Evolutionary conservation across 2,329 filamentous ascomycete genomes (phyloP).

Genomic region (Cladobotryum mycophilum): DNA sequence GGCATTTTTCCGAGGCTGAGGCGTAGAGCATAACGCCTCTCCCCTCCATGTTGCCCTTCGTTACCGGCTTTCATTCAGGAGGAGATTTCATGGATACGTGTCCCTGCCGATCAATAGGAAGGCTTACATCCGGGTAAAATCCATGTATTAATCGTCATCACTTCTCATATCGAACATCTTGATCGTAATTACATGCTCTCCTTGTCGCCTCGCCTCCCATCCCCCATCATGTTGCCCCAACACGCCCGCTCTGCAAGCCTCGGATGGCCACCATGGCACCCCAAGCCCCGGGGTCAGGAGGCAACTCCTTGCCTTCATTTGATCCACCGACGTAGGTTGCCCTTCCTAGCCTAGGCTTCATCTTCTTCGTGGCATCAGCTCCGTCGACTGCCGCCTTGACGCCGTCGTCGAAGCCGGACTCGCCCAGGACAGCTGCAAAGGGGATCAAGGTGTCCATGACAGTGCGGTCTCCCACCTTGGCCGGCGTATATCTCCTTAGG

Average conservation of each 20-base stretch:
- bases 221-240: slow-evolving; percentile 1
- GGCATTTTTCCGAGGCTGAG: no score
- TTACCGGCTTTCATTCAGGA: no score
- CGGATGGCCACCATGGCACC: slow-evolving; percentile 55
- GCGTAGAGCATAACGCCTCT: no score
- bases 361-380: slow-evolving; percentile 56
- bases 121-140: no score
- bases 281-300: slow-evolving; percentile 66
- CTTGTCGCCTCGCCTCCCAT: no score
- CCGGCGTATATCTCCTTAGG: slow-evolving; percentile 47
- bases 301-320: slow-evolving; percentile 43
- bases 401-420: slow-evolving; percentile 46
- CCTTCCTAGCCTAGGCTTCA: slow-evolving; percentile 59
- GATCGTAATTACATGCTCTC: background rate
- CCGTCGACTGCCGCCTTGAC: slow-evolving; percentile 54
- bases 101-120: no score
- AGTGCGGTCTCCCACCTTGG: slow-evolving; percentile 49
- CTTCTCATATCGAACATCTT: background rate
- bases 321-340: slow-evolving; percentile 61
- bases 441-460: slow-evolving; percentile 53
- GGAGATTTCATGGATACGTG: no score
- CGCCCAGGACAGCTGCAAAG: slow-evolving; percentile 42
- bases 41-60: no score
- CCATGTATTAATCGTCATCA: background rate
- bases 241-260: slow-evolving; percentile 28